Evolutionary conservation across 305 asterid genomes (phyloP), one percentile per base, ranked within the genome.

Genomic region (Galium porrigens): DNA sequence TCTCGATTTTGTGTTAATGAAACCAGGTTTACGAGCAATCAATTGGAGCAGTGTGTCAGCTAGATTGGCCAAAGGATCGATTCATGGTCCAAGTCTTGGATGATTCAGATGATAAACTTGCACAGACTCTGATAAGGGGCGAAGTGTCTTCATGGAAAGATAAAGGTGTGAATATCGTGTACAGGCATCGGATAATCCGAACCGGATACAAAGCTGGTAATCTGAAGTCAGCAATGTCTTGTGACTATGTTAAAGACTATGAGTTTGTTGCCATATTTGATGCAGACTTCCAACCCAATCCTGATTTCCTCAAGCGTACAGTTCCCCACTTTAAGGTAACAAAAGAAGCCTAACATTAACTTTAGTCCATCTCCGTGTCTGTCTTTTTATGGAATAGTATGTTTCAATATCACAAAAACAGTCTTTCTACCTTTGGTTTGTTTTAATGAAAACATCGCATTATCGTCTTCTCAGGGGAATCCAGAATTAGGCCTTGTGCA

Each of bases 181-280:
- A 92, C 69, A 81, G 98, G 48, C 98, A 92, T 68, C 77, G 98
- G 44, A 83, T 86, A 58, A 84, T 84, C 65, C 58, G 98, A 69
- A 89, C 95, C 0, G 98, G 98, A 0, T 92, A 92, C 69, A 92
- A 92, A 80, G 96, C 98, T 11, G 98, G 96, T 30, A 92, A 92
- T 74, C 94, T 92, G 67, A 89, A 92, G 75, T 92, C 98, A 3
- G 98, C 98, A 65, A 92, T 92, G 98, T 72, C 85, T 4, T 87
- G 98, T 72, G 95, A 87, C 58, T 92, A 92, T 59, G 90, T 92
- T 32, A 86, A 89, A 37, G 84, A 89, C 80, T 92, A 83, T 29
- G 98, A 92, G 61, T 92, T 85, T 39, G 98, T 87, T 30, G 87
- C 95, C 0, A 92, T 92, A 14, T 83, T 92, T 41, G 98, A 92